Evolutionary conservation across 2,329 filamentous ascomycete species (phyloP), one percentile per base, ranked within the genome.

Genomic region (Hymenoscyphus salicellus): DNA sequence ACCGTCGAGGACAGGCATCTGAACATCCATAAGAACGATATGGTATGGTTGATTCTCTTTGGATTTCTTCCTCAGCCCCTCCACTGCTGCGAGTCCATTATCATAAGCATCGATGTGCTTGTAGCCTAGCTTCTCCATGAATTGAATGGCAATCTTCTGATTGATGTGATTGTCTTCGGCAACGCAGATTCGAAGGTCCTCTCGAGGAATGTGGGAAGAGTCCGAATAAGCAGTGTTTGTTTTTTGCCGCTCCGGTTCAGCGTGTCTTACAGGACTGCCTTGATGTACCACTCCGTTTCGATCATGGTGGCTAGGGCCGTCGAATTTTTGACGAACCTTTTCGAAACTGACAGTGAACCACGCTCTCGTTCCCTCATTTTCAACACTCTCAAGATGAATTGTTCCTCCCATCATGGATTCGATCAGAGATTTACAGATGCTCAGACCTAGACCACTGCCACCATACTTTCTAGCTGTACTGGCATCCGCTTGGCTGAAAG

Each of bases 161-260:
- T 97, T 97, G 79, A 97, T 96, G 2, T 89, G 86, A 70, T 97
- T 97, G 79, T 98, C 94, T 74, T 98, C 94, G 0, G 94, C 94
- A 64, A 98, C 94, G 77, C 93, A 97, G 33, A 98, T 89, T 36
- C 92, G 89, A 33, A 98, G 82, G 63, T 96, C 83, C 55, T 93
- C 86, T 64, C 91, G 88, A 8, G 90, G 87, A 6, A 97, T 84
- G 64, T 83, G 83, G 20, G 88, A 89, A 4, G 97, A 83, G 74
- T 93, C 89, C 26, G 88, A 78, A 65, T 84, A 83, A 3, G 82
- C 80, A 61, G 80, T 23, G 73, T 73, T 16, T 75, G 80, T 69
- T 72, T 76, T 36, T 17, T 33, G 72, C 80, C 71, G 77, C 80
- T 72, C 77, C 75, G 77, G 72, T 43, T 78, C 78, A 26, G 76